A percentile compares a stretch with the other conserved stretches of the same genome.
Evolutionary conservation across 768 basidiomycete genomes (phyloP).

Genomic region (Pleurotus cornucopiae): DNA sequence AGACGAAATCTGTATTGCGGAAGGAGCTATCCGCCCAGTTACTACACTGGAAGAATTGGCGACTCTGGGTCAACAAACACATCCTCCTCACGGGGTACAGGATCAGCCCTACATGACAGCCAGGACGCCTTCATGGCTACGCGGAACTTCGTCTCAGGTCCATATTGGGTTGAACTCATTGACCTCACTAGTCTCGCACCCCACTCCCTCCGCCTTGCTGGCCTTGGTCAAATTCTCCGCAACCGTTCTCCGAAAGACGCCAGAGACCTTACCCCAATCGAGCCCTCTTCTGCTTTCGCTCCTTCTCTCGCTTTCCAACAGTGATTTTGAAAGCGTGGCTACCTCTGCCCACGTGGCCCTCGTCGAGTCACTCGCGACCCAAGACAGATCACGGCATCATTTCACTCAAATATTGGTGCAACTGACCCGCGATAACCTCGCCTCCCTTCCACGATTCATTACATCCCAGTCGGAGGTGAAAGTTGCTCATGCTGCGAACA

Average conservation of each 20-base stretch:
- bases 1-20: slow-evolving; percentile 60
- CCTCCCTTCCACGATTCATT: slow-evolving; percentile 69
- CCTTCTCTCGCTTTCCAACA: slow-evolving; percentile 68
- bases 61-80: slow-evolving; percentile 22
- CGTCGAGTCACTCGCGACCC: slow-evolving; percentile 35
- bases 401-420: slow-evolving; percentile 56
- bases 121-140: slow-evolving; percentile 75
- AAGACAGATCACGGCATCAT: slow-evolving; percentile 38
- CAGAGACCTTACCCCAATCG: slow-evolving; percentile 61
- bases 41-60: slow-evolving; percentile 62
- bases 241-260: slow-evolving; percentile 47
- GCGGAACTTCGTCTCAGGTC: slow-evolving; percentile 77
- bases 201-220: slow-evolving; percentile 58
- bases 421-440: slow-evolving; percentile 59
- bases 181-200: slow-evolving; percentile 66
- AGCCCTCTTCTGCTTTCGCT: slow-evolving; percentile 67
- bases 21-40: slow-evolving; percentile 54
- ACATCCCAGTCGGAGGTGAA: slow-evolving; percentile 68
- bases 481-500: slow-evolving; percentile 60
- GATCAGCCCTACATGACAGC: slow-evolving; percentile 34
- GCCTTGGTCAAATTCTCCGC: slow-evolving; percentile 56
- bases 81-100: slow-evolving; percentile 10
- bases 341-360: slow-evolving; percentile 43
- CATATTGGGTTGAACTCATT: slow-evolving; percentile 79
- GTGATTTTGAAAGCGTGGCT: slow-evolving; percentile 50